Evolutionary conservation across 148 eudicot genomes (phyloP).

Genomic region (Polygonum maritimum): DNA sequence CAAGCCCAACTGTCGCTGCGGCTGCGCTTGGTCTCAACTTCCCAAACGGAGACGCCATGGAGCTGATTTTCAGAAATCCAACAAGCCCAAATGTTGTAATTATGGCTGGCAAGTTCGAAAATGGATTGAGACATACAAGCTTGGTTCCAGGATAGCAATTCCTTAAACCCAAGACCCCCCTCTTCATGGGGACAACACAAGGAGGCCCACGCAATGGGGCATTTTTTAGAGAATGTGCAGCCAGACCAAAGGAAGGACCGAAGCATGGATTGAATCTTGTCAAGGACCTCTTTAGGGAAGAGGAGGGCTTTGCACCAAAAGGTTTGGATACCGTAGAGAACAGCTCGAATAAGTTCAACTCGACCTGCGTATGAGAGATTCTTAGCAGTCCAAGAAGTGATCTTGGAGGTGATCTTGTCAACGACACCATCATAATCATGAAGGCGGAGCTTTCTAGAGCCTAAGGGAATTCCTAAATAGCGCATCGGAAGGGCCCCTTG

Average conservation of each 20-base stretch:
- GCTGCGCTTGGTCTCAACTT: background rate
- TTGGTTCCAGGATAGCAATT: background rate
- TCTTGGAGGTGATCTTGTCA: background rate
- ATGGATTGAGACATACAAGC: background rate
- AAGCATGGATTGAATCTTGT: background rate
- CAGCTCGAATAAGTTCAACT: background rate
- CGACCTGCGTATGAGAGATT: background rate
- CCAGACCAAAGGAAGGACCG: background rate
- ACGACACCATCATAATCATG: too few relatives aligned
- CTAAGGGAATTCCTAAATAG: too few relatives aligned
- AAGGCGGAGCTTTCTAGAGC: too few relatives aligned
- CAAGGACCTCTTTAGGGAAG: background rate
- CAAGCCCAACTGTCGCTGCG: too few relatives aligned
- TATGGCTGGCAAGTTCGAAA: background rate
- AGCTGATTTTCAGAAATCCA: background rate
- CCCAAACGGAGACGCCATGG: background rate
- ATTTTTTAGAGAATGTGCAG: too few relatives aligned
- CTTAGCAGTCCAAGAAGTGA: background rate
- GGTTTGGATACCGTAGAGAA: background rate
- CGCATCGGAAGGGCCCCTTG: too few relatives aligned
- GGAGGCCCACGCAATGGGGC: background rate
- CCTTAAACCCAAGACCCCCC: background rate
- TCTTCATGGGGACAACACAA: background rate
- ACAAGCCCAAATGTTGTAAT: background rate
- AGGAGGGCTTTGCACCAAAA: background rate